Base-by-base conservation (phyloP, 495 filamentous ascomycete species). In the Lophiotrema nucula region DNA sequence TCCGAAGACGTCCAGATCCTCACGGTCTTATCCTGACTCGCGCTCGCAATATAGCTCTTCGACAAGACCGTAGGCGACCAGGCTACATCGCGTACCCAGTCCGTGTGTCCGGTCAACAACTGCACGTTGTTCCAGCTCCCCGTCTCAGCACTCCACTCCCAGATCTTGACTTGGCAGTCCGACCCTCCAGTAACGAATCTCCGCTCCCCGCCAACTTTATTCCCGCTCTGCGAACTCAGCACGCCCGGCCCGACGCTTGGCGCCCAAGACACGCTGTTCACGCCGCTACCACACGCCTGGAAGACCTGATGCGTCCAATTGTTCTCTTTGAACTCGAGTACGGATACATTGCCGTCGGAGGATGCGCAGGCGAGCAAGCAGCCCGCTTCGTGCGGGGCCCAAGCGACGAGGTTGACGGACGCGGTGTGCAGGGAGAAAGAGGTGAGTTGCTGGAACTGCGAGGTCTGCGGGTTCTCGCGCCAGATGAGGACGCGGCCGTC, bases 401-500 rank as follows among this genome's bases (percentile, higher is more conserved):
- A 97, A 47, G 90, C 84, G 50, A 99, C 87, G 72, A 95, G 88
- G 77, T 99, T 99, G 52, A 97, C 92, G 47, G 86, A 90, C 35
- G 92, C 92, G 69, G 91, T 91, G 80, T 97, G 92, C 16, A 90
- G 84, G 45, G 86, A 83, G 73, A 91, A 92, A 67, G 92, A 88
- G 76, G 90, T 92, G 76, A 96, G 88, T 71, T 85, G 82, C 62
- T 87, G 83, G 74, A 74, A 77, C 57, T 66, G 60, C 33, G 37
- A 75, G 62, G 76, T 74, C 70, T 87, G 84, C n/a, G n/a, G n/a
- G n/a, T n/a, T n/a, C 77, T 99, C 93, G 70, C 91, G 91, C 91
- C 91, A 97, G 77, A 99, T 96, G 69, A 97, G 81, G 60, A 97
- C 92, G 73, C 93, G 95, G 74, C 93, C 93, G 74, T 97, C 95